These are phyloP conservation scores for Heliosperma pusillum DNA, from an alignment of 148 eudicot species.

Conservation along the genomic window DNA sequence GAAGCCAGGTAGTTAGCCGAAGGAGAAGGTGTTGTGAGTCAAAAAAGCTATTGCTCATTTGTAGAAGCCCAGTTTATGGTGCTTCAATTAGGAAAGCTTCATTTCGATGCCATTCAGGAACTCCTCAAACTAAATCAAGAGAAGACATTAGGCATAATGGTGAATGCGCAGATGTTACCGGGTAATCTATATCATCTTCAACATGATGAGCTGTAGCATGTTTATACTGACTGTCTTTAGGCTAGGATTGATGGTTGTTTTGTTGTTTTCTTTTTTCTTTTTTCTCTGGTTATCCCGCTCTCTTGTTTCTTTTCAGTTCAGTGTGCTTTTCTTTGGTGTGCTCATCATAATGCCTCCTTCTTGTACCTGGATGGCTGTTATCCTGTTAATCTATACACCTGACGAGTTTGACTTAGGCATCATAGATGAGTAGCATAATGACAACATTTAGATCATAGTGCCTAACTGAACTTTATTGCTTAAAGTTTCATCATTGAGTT, in stretches of 20 bases:
- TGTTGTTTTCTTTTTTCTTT: too few species aligned
- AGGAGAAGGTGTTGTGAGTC: slow-evolving; percentile 38
- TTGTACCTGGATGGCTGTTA: too few species aligned
- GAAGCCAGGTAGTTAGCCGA: slow-evolving; percentile 35
- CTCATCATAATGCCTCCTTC: neutral
- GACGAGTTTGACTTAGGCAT: too few species aligned
- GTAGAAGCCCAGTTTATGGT: slow-evolving; percentile 31
- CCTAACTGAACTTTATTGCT: too few species aligned
- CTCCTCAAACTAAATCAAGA: slow-evolving; percentile 46
- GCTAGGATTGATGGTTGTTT: neutral
- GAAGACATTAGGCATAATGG: slow-evolving; percentile 36
- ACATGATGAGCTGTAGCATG: neutral
- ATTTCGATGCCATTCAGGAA: slow-evolving; percentile 45
- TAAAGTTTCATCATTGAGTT: too few species aligned
- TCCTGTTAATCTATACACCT: too few species aligned
- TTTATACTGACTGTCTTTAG: neutral
- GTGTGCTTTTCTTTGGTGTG: neutral
- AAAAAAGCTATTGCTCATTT: slow-evolving; percentile 35
- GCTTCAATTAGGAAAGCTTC: slow-evolving; percentile 35
- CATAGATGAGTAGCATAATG: too few species aligned
- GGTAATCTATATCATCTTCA: slow-evolving; percentile 39
- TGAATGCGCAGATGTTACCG: slow-evolving; percentile 43
- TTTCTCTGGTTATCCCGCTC: neutral
- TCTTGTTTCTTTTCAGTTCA: neutral
- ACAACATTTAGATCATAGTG: neutral